Evolutionary conservation across 768 basidiomycete species (phyloP).

Genomic region (Calocybe gangraenosa): DNA sequence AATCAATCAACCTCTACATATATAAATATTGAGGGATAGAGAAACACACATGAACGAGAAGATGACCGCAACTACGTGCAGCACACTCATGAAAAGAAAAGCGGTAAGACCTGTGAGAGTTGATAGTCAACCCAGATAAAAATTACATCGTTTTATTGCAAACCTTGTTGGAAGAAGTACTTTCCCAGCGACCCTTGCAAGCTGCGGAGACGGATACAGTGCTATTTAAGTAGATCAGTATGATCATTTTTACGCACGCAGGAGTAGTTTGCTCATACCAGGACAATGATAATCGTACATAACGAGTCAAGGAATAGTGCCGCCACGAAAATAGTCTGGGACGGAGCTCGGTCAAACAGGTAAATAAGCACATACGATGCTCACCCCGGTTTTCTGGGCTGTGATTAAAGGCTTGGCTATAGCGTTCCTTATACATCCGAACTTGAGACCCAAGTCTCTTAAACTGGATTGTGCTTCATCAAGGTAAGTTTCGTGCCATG

Average conservation of each 20-base stretch:
- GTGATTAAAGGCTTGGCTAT: neutral
- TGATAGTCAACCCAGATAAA: neutral
- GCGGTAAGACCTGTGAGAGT: conserved; percentile 13
- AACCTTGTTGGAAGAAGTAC: conserved; percentile 19
- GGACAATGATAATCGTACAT: conserved; percentile 16
- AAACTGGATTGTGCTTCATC: neutral
- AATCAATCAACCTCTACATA: neutral
- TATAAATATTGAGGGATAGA: neutral
- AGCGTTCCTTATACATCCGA: neutral
- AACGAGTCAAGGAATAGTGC: conserved; percentile 19
- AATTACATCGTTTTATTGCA: neutral
- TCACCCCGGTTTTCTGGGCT: conserved; percentile 7
- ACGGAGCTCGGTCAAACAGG: neutral
- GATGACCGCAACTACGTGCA: conserved; percentile 15
- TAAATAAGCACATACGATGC: neutral
- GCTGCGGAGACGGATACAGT: conserved; percentile 21
- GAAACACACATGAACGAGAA: conserved; percentile 15
- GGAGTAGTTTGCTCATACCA: conserved; percentile 7
- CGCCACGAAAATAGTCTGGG: conserved; percentile 14
- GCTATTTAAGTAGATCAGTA: conserved; percentile 10
- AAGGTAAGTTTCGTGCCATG: neutral
- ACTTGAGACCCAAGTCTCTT: neutral
- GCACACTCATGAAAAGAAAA: conserved; percentile 17
- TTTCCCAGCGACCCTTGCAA: conserved; percentile 20
- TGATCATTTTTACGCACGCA: neutral